Percentiles rank a stretch among this genome's conserved stretches.
These are phyloP conservation scores for Metschnikowia aberdeeniae DNA, from an alignment of 805 yeast species.

Conservation along the genomic window DNA sequence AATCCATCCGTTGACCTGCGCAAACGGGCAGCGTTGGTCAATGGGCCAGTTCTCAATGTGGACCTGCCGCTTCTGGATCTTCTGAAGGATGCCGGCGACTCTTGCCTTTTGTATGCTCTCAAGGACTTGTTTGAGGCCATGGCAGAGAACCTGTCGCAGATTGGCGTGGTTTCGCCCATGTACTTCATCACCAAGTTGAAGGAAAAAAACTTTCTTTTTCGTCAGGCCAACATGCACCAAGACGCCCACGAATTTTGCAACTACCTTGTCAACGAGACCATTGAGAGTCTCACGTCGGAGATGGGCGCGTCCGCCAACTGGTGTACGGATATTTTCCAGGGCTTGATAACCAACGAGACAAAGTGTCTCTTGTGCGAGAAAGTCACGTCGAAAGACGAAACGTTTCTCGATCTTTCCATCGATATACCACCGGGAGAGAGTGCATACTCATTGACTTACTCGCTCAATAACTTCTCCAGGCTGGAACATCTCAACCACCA, in stretches of 20 bases:
- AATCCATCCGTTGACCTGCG: conserved; percentile 61
- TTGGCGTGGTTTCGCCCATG: conserved; percentile 83
- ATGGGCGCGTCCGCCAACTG: conserved; percentile 35
- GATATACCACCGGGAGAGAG: conserved; percentile 66
- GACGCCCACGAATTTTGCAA: conserved; percentile 97
- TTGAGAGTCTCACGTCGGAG: conserved; percentile 53
- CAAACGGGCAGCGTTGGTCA: conserved; percentile 69
- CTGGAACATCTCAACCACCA: conserved; percentile 81
- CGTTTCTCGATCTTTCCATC: conserved; percentile 79
- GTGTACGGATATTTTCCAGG: conserved; percentile 76
- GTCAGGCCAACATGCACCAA: conserved; percentile 88
- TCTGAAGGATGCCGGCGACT: conserved; percentile 29
- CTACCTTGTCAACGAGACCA: conserved; percentile 65
- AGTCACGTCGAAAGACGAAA: conserved; percentile 75
- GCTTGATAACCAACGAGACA: conserved; percentile 79
- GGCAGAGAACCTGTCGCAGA: conserved; percentile 61
- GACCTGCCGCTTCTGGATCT: conserved; percentile 56
- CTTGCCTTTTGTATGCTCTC: conserved; percentile 50
- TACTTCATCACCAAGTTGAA: conserved; percentile 72
- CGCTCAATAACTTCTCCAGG: conserved; percentile 76
- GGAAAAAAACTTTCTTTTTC: conserved; percentile 76
- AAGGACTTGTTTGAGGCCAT: conserved; percentile 85
- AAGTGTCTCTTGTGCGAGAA: conserved; percentile 88
- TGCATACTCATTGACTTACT: conserved; percentile 64
- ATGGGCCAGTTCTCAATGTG: conserved; percentile 80